Evolutionary conservation across 768 basidiomycete species (phyloP), one percentile per base, ranked within the genome.

Genomic region (Rhodotorula toruloides): DNA sequence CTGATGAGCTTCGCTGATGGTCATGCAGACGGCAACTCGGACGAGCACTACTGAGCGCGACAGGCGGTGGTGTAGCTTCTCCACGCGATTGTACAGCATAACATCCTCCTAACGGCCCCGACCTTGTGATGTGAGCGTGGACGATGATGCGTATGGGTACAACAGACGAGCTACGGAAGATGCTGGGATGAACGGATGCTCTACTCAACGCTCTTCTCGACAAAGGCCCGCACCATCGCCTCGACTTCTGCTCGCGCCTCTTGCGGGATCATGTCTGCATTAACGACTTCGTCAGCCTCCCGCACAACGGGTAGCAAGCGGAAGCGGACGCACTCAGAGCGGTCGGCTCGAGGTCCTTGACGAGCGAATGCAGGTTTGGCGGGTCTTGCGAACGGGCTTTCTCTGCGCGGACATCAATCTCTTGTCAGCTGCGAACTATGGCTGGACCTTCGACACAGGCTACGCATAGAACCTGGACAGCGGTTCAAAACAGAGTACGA

Each of bases 361-460:
- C 91, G 39, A 87, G 86, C 52, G 90, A 90, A 74, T 94, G 92
- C 71, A 98, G 84, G 74, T 93, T 75, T 76, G 96, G 92, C 12
- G 91, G 92, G 78, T 96, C 91, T 71, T 96, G 91, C 80, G 92
- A 92, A 69, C 91, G 92, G 77, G 94, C 85, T 40, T 90, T 90
- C 70, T 93, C 87, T 47, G 86, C 85, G 22, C 89, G 16, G 29
- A 19, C 14, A 44, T 9, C 14, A 42, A 57, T 25, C 32, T 14
- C 27, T 25, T 2, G n/a, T 0, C 17, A 31, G 14, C 9, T 7
- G 21, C 10, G n/a, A 48, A 27, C 9, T 11, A 7, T 8, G 19
- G 48, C 31, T 17, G 29, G n/a, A 17, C 48, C 16, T 5, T 6
- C 11, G 46, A 22, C 8, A 16, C 25, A 21, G 25, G 43, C n/a